Conservation (phyloP, 106 monocot genomes). For the Dendrobium huoshanense region DNA sequence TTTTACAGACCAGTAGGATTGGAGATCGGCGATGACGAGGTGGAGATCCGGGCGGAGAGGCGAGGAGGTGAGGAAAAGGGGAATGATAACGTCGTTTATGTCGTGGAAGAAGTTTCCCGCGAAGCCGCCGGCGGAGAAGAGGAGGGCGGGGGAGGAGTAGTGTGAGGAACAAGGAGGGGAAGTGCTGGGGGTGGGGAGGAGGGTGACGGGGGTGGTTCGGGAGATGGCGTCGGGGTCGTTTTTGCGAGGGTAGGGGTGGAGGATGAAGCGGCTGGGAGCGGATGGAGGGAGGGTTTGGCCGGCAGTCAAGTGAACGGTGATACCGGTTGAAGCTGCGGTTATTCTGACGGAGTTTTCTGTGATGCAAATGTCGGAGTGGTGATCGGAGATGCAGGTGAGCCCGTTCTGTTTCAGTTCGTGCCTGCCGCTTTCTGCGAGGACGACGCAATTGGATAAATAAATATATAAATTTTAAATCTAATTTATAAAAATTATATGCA, state of each 20-base stretch:
- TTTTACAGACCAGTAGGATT: slow-evolving; percentile 28
- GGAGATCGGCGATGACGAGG: slow-evolving; percentile 31
- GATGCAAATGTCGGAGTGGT: slow-evolving; percentile 36
- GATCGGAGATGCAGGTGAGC: slow-evolving; percentile 32
- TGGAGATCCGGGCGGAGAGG: slow-evolving; percentile 16
- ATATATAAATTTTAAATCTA: no score
- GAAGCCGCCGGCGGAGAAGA: slow-evolving; percentile 48
- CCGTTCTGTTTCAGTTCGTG: slow-evolving; percentile 25
- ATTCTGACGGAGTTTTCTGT: slow-evolving; percentile 23
- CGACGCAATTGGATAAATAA: neutral
- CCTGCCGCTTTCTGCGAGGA: slow-evolving; percentile 18
- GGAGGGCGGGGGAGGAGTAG: slow-evolving; percentile 34
- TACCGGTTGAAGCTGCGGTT: slow-evolving; percentile 12
- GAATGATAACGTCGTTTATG: slow-evolving; percentile 50
- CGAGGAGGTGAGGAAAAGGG: slow-evolving; percentile 47
- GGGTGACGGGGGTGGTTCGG: slow-evolving; percentile 17
- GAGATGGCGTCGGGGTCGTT: slow-evolving; percentile 34
- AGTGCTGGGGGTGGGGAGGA: neutral
- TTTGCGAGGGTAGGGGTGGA: slow-evolving; percentile 40
- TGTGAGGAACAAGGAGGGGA: slow-evolving; percentile 22
- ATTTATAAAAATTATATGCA: neutral
- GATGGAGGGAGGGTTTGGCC: slow-evolving; percentile 1
- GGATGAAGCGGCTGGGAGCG: neutral
- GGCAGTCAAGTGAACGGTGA: slow-evolving; percentile 22
- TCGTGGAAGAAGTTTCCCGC: slow-evolving; percentile 72